These are phyloP conservation scores for Chiua virens DNA, from an alignment of 768 basidiomycete genomes.

Conservation along the genomic window DNA sequence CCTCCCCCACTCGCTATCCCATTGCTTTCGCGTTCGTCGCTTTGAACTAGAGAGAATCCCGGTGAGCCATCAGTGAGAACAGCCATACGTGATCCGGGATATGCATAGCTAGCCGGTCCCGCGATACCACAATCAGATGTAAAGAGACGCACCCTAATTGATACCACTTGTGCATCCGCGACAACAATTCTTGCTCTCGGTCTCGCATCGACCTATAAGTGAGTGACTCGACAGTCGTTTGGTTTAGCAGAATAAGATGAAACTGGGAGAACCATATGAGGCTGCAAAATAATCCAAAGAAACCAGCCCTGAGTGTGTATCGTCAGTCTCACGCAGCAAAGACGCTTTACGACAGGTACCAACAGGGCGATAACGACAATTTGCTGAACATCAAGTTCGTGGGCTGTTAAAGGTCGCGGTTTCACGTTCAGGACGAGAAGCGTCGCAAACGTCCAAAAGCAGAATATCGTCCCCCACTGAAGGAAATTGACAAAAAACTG, in stretches of 20 bases:
- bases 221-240: conserved; percentile 83
- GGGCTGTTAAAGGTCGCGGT: conserved; percentile 16
- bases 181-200: conserved; percentile 54
- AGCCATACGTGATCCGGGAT: neutral
- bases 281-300: conserved; percentile 73
- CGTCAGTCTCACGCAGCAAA: conserved; percentile 9
- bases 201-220: conserved; percentile 57
- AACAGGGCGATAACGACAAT: conserved; percentile 76
- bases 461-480: conserved; percentile 58
- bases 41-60: conserved; percentile 44
- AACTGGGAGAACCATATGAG: conserved; percentile 60
- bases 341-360: conserved; percentile 29
- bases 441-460: conserved; percentile 61
- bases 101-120: neutral
- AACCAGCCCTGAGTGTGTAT: conserved; percentile 47
- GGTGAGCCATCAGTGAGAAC: neutral
- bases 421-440: conserved; percentile 54
- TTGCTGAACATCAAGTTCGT: conserved; percentile 59
- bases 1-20: conserved; percentile 83
- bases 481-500: conserved; percentile 87
- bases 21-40: conserved; percentile 43
- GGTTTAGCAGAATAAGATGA: conserved; percentile 57
- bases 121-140: neutral
- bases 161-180: conserved; percentile 53
- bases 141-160: conserved; percentile 56